A percentile compares a stretch with the other conserved stretches of the same genome.
Evolutionary conservation across 768 basidiomycete species (phyloP).

Genomic region (Suillus plorans): DNA sequence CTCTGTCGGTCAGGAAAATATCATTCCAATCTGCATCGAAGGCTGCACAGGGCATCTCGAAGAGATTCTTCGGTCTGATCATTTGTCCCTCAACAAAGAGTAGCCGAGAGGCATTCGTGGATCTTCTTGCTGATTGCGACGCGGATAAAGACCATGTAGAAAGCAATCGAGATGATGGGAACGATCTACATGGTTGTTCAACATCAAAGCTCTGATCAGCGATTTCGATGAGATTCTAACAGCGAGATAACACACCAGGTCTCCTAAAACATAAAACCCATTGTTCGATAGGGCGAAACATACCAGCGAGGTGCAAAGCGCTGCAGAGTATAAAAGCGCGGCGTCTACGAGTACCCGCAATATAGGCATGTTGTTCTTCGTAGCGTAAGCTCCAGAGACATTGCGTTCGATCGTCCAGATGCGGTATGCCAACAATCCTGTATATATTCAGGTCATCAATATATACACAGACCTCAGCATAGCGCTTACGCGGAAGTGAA

Average conservation of each 20-base stretch:
- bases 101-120: background rate
- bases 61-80: background rate
- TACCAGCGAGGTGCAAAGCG: background rate
- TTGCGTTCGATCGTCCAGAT: background rate
- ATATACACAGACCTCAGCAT: background rate
- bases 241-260: background rate
- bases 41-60: background rate
- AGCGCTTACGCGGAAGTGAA: background rate
- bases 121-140: background rate
- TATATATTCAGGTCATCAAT: background rate
- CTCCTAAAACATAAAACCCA: background rate
- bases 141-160: background rate
- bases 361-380: background rate
- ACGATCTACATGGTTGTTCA: background rate
- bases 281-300: background rate
- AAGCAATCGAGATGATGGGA: background rate
- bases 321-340: background rate
- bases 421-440: constrained; percentile 6
- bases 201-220: background rate
- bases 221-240: background rate
- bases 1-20: background rate
- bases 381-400: background rate
- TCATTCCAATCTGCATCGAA: background rate
- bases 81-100: background rate
- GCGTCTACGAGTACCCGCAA: background rate